phyloP scores from a whole-genome alignment of 495 filamentous ascomycete species.

The Pseudomonodictys pantanalensis region DNA sequence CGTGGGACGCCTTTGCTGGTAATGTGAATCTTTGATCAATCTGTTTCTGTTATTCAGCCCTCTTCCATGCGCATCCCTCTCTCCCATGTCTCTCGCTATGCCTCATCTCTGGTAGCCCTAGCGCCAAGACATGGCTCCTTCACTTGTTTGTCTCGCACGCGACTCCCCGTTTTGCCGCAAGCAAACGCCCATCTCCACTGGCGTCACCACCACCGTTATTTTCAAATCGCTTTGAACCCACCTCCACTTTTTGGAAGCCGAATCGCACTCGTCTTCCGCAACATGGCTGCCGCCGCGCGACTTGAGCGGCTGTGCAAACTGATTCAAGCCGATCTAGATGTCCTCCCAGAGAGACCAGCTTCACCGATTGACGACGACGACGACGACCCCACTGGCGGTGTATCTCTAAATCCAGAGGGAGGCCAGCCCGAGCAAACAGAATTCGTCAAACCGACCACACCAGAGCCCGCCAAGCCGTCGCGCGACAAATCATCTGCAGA shows the following conservation, averaged over 20 bases:
- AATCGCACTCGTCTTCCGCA: not conserved
- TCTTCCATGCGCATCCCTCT: no score
- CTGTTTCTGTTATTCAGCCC: no score
- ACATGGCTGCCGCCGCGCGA: conserved; percentile 8
- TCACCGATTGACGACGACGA: not conserved
- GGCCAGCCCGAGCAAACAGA: not conserved
- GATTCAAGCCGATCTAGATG: conserved; percentile 11
- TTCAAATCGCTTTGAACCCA: no score
- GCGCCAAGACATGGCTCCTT: no score
- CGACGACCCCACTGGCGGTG: conserved; percentile 19
- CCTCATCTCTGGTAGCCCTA: no score
- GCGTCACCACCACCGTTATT: conserved; percentile 4
- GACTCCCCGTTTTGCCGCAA: no score
- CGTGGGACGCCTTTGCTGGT: no score
- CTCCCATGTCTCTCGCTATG: no score
- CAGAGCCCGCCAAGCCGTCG: not conserved
- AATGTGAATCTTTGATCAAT: no score
- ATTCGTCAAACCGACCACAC: not conserved
- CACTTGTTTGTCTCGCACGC: no score
- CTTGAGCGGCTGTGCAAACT: conserved; percentile 16
- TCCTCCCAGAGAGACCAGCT: conserved; percentile 11
- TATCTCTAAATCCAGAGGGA: not conserved
- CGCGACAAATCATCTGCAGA: not conserved
- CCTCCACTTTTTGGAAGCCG: no score
- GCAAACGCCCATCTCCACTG: no score